Conservation (phyloP, 352 stramenopile genomes). For the Pythium rishiriense region DNA sequence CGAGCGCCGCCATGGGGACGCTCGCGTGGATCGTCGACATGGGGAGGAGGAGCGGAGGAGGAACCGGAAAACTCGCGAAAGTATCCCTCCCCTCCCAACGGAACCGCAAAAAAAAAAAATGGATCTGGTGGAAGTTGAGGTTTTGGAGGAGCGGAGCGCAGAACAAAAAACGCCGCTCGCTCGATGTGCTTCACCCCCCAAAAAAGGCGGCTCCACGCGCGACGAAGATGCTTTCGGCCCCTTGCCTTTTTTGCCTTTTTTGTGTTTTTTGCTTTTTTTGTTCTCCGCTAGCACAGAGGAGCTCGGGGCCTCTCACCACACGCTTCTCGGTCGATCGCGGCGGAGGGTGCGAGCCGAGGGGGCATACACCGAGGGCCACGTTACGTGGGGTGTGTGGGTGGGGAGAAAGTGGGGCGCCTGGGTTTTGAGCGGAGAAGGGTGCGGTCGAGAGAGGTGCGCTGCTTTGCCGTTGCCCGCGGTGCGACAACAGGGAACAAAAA, state of each 20-base stretch:
- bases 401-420: not conserved
- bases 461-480: slow-evolving; percentile 11
- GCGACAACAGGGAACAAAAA: slow-evolving; percentile 25
- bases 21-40: slow-evolving; percentile 24
- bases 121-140: slow-evolving; percentile 16
- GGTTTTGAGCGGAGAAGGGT: slow-evolving; percentile 14
- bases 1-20: slow-evolving; percentile 11
- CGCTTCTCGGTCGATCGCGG: slow-evolving; percentile 2
- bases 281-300: not conserved
- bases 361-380: slow-evolving; percentile 6
- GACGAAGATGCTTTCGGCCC: not conserved
- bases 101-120: slow-evolving; percentile 12
- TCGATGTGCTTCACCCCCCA: not conserved
- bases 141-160: not conserved
- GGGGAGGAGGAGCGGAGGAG: not conserved
- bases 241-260: not conserved
- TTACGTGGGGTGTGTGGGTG: not conserved
- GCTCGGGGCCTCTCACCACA: not conserved
- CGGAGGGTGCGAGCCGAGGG: not conserved
- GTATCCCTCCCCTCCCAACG: not conserved
- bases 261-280: not conserved
- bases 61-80: not conserved
- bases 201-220: not conserved
- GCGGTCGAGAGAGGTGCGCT: slow-evolving; percentile 10
- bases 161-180: too few relatives aligned